These are phyloP conservation scores for Apocynum venetum DNA, from an alignment of 257 asterid species.

Conservation along the genomic window DNA sequence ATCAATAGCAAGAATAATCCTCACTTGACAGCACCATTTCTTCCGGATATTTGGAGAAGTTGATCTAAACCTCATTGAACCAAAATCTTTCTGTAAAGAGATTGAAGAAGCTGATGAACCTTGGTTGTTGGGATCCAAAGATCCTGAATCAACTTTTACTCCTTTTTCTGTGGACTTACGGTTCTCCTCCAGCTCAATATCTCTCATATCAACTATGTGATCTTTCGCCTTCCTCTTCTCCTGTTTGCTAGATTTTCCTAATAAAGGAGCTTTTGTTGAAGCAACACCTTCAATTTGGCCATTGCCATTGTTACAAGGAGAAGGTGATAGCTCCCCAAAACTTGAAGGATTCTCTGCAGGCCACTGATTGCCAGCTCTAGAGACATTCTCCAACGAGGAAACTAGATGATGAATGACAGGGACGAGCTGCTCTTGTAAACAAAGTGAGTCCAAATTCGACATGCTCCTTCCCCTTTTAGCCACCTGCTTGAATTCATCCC, in stretches of 20 bases:
- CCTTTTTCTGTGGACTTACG: constrained; percentile 38
- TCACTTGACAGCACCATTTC: constrained; percentile 62
- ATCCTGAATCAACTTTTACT: constrained; percentile 24
- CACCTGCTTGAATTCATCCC: constrained; percentile 49
- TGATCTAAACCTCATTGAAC: constrained; percentile 30
- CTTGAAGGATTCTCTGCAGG: constrained; percentile 17
- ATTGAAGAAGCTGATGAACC: constrained; percentile 31
- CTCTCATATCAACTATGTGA: constrained; percentile 35
- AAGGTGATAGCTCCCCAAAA: constrained; percentile 26
- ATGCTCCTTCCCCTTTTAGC: constrained; percentile 33
- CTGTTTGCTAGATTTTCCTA: constrained; percentile 53
- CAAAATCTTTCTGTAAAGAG: constrained; percentile 33
- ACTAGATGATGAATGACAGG: constrained; percentile 40
- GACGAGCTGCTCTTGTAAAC: constrained; percentile 48
- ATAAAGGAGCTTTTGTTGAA: constrained; percentile 59
- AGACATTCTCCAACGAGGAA: constrained; percentile 35
- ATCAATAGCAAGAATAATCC: constrained; percentile 63
- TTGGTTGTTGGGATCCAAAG: constrained; percentile 26
- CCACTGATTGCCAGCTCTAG: constrained; percentile 24
- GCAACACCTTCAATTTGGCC: constrained; percentile 28
- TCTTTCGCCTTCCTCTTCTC: constrained; percentile 55
- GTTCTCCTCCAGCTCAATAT: constrained; percentile 47
- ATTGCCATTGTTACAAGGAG: constrained; percentile 22
- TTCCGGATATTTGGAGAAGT: constrained; percentile 34
- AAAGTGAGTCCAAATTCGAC: constrained; percentile 31